Evolutionary conservation across 2,329 filamentous ascomycete species (phyloP).

Genomic region (Fusarium nelsonii): DNA sequence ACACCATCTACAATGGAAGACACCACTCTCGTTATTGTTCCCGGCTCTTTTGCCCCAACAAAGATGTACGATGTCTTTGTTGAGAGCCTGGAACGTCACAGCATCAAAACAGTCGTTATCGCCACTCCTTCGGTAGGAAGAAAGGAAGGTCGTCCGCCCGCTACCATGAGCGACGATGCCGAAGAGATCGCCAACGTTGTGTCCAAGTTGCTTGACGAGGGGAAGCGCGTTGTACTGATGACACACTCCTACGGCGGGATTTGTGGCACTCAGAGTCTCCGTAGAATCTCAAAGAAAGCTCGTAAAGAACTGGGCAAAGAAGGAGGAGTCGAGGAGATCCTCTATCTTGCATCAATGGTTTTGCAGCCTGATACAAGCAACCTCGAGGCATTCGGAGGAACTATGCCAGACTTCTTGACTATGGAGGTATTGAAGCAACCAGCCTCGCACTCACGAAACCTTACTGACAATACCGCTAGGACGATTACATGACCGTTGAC

Average conservation of each 20-base stretch:
- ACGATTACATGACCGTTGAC: conserved; percentile 26
- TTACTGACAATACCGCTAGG: background rate
- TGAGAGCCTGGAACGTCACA: conserved; percentile 4
- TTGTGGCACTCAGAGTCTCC: conserved; percentile 17
- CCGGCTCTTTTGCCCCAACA: conserved; percentile 20
- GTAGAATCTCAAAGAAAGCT: conserved; percentile 13
- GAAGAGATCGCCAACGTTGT: conserved; percentile 11
- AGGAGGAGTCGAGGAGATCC: conserved; percentile 19
- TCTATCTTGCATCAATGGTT: conserved; percentile 22
- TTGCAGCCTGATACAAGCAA: conserved; percentile 14
- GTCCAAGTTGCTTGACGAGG: conserved; percentile 6
- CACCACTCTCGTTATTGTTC: conserved; percentile 11
- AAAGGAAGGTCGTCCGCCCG: background rate
- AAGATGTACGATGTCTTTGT: conserved; percentile 19
- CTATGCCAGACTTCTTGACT: conserved; percentile 4
- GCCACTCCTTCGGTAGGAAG: conserved; percentile 24
- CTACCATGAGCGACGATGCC: conserved; percentile 28
- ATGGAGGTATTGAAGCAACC: background rate
- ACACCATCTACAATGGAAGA: background rate
- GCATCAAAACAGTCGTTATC: background rate
- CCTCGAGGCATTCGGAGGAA: conserved; percentile 12
- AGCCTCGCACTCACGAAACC: rapidly evolving
- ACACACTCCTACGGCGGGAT: conserved; percentile 35
- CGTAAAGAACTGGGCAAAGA: conserved; percentile 1
- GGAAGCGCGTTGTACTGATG: conserved; percentile 14